A percentile compares a stretch with the other conserved stretches of the same genome.
These are phyloP conservation scores for Hypoxylon rubiginosum DNA, from an alignment of 2,329 filamentous ascomycete species.

Conservation along the genomic window DNA sequence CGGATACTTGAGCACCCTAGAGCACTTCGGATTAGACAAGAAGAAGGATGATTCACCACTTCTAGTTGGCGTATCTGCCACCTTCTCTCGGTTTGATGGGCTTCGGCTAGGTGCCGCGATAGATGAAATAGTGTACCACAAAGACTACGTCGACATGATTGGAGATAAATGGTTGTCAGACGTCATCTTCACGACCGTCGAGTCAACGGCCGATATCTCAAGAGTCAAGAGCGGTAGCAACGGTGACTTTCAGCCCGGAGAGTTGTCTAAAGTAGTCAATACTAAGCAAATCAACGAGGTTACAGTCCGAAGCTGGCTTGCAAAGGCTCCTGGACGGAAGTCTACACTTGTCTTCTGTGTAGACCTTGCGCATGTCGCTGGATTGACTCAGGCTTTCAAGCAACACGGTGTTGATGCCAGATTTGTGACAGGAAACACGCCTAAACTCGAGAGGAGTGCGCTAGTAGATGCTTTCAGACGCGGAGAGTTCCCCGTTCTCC, in stretches of 20 bases:
- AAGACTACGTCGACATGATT: conserved; percentile 74
- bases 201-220: conserved; percentile 83
- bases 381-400: conserved; percentile 82
- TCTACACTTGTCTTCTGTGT: conserved; percentile 97
- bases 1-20: conserved; percentile 79
- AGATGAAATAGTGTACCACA: conserved; percentile 96
- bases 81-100: conserved; percentile 83
- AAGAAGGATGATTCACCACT: conserved; percentile 69
- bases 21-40: conserved; percentile 78
- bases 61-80: conserved; percentile 91
- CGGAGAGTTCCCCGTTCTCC: conserved; percentile 84
- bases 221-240: conserved; percentile 72
- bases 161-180: conserved; percentile 91
- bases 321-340: conserved; percentile 78
- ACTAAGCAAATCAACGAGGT: conserved; percentile 84
- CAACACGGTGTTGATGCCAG: conserved; percentile 83
- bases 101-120: conserved; percentile 85
- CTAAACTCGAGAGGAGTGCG: conserved; percentile 74
- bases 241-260: conserved; percentile 83
- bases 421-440: conserved; percentile 88
- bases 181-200: conserved; percentile 94
- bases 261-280: conserved; percentile 88
- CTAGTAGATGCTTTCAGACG: conserved; percentile 81
- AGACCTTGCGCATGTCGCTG: conserved; percentile 83
- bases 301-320: conserved; percentile 87